Percentiles rank a stretch among this genome's conserved stretches.
These are phyloP conservation scores for Leucosporidium creatinivorum DNA, from an alignment of 768 basidiomycete species.

Conservation along the genomic window DNA sequence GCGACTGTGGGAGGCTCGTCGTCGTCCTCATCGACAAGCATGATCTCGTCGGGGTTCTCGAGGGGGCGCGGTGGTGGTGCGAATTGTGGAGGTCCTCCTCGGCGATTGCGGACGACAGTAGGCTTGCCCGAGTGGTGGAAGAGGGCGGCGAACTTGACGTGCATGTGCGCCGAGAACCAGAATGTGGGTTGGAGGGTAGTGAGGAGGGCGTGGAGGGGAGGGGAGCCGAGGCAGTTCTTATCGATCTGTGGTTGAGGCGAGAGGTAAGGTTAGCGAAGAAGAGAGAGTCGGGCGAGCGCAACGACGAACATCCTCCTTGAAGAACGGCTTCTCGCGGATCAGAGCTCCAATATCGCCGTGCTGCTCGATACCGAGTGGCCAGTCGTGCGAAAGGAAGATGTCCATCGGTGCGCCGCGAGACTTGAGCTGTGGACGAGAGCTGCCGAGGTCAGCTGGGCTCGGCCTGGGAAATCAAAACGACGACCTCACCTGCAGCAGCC, in stretches of 20 bases:
- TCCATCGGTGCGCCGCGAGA: conserved; percentile 42
- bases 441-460: background rate
- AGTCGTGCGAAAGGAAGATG: conserved; percentile 92
- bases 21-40: conserved; percentile 40
- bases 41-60: conserved; percentile 48
- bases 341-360: conserved; percentile 64
- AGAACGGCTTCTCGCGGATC: conserved; percentile 68
- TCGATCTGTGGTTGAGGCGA: conserved; percentile 44
- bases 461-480: background rate
- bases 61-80: background rate
- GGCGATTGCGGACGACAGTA: conserved; percentile 21
- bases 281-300: background rate
- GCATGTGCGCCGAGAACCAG: conserved; percentile 93
- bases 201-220: conserved; percentile 72
- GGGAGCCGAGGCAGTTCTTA: conserved; percentile 68
- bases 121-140: conserved; percentile 34
- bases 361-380: conserved; percentile 79
- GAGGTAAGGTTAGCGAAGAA: background rate
- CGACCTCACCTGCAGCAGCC: conserved; percentile 53
- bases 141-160: conserved; percentile 71
- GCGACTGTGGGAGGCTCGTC: conserved; percentile 5
- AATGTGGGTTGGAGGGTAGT: conserved; percentile 63
- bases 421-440: conserved; percentile 9
- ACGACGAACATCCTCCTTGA: conserved; percentile 53
- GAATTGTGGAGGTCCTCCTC: conserved; percentile 4